Evolutionary conservation across 306 rosid genomes (phyloP).

Genomic region (Vachellia collinsii): DNA sequence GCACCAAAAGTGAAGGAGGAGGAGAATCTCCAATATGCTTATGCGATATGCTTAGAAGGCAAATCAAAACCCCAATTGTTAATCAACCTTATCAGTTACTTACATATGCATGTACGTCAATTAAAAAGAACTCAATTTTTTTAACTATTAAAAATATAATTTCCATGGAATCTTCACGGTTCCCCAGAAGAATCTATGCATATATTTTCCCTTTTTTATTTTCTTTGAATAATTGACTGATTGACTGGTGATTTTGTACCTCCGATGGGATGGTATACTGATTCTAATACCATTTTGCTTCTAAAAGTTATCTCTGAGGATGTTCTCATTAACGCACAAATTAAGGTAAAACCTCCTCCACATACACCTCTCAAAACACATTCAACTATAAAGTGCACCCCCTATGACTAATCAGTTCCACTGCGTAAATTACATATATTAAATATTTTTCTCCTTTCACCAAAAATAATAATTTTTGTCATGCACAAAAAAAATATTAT

Average conservation of each 20-base stretch:
- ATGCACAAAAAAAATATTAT: neutral
- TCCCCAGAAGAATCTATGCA: neutral
- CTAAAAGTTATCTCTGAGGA: neutral
- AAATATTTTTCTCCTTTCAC: neutral
- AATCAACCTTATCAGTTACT: neutral
- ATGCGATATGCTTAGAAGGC: neutral
- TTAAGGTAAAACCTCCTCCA: neutral
- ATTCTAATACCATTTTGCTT: neutral
- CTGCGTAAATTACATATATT: neutral
- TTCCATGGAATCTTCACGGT: neutral
- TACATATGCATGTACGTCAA: neutral
- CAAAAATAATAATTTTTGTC: no score
- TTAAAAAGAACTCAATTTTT: neutral
- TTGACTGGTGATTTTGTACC: neutral
- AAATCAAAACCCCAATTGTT: neutral
- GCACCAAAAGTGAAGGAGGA: neutral
- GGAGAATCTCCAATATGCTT: neutral
- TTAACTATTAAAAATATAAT: neutral
- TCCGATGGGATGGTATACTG: neutral
- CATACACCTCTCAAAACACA: neutral
- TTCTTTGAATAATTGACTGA: neutral
- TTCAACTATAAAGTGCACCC: neutral
- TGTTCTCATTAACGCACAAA: neutral
- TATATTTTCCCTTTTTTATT: neutral
- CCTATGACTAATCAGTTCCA: neutral